Evolutionary conservation across 345 rosid genomes (phyloP).

Genomic region (Zanthoxylum bungeanum): DNA sequence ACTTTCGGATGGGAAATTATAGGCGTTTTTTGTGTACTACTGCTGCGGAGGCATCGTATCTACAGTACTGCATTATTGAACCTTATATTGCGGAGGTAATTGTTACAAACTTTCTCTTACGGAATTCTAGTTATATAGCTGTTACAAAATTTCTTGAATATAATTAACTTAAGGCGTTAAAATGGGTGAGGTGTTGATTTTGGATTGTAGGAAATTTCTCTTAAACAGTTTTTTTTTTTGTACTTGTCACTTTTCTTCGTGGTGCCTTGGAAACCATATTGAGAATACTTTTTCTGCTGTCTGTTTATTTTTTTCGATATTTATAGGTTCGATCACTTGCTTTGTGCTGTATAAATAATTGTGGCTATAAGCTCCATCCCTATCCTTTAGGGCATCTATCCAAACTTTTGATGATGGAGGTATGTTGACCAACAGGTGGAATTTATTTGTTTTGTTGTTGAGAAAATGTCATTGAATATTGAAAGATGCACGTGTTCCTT

Average conservation of each 20-base stretch:
- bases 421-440: slow-evolving; percentile 13
- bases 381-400: slow-evolving; percentile 65
- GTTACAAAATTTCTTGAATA: not conserved
- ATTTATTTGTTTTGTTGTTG: not conserved
- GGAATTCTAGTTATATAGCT: not conserved
- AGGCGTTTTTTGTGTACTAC: slow-evolving; percentile 47
- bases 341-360: slow-evolving; percentile 59
- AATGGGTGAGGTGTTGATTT: not conserved
- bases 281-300: not conserved
- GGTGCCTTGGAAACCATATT: not conserved
- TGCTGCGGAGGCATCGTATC: slow-evolving; percentile 71
- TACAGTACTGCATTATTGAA: slow-evolving; percentile 75
- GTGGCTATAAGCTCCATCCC: slow-evolving; percentile 92
- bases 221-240: not conserved
- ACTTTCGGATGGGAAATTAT: slow-evolving; percentile 60
- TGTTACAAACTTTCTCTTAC: not conserved
- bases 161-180: not conserved
- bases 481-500: slow-evolving; percentile 12
- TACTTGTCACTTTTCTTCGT: not conserved
- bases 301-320: slow-evolving; percentile 4
- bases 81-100: slow-evolving; percentile 63
- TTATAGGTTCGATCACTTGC: slow-evolving; percentile 62
- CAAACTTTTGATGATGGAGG: slow-evolving; percentile 70
- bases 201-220: not conserved
- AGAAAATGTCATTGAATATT: not conserved